Base-by-base conservation (phyloP, 106 monocot species). In the Dendrobium catenatum region DNA sequence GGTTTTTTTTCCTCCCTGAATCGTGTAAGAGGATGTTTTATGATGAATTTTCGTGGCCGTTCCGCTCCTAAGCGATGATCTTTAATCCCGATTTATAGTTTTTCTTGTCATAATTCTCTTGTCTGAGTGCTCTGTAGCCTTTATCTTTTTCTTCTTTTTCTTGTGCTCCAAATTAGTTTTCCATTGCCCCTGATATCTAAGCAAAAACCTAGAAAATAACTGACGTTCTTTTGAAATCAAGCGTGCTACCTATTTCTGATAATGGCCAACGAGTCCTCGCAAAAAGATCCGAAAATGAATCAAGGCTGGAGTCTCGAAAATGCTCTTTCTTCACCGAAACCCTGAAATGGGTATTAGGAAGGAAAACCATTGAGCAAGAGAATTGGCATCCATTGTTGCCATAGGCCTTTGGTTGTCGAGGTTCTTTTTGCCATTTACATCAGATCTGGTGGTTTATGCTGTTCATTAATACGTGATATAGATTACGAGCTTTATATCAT, bases 221-320 rank as follows among this genome's bases (percentile, higher is more conserved):
- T 9, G 46, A 0, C 9, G 46, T 8, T 46, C 46, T 6, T 46
- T 46, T 46, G 46, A 9, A 46, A 9, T 56, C 9, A 56, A 19
- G 10, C 55, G 55, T 56, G 55, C 15, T 0, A 8, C 10, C 19
- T 11, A 11, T 56, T 19, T 58, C 58, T 58, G 58, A 58, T 58
- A 58, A 17, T 58, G 5, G 58, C 4, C 18, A 19, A 58, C 15
- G 17, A 58, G 18, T n/a, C 18, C 58, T 19, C n/a, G 58, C 20
- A 5, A 58, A 58, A 56, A 56, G 20, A 56, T 56, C 46, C 46
- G 56, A 4, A 58, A 58, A 19, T 58, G 58, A 58, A 58, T 58
- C 58, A 58, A 58, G 58, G 58, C 58, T 58, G 58, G 58, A 58
- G 58, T 58, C 58, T 58, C n/a, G 17, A n/a, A 58, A 58, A 58